These are phyloP conservation scores for Quercus suber DNA, from an alignment of 306 rosid genomes.

Conservation along the genomic window DNA sequence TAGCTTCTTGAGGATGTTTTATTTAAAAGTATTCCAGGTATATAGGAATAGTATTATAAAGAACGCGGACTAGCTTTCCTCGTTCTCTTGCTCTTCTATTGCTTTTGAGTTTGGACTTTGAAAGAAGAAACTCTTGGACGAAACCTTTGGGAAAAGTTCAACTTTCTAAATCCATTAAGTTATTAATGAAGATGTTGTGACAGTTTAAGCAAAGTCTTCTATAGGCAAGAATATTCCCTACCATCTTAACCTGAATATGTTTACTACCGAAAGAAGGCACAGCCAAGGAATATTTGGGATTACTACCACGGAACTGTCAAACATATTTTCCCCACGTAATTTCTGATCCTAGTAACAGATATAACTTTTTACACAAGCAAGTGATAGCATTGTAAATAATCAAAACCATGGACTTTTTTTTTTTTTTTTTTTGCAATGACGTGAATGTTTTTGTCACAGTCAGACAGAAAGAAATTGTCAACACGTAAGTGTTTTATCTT, in stretches of 20 bases:
- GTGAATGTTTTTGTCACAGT: neutral
- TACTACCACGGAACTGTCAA: neutral
- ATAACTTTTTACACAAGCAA: neutral
- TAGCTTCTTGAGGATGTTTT: constrained; percentile 52
- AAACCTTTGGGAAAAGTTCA: constrained; percentile 24
- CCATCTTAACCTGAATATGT: neutral
- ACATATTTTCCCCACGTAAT: neutral
- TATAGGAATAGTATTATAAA: constrained; percentile 32
- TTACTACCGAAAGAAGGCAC: constrained; percentile 3
- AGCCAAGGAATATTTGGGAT: neutral
- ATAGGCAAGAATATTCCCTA: constrained; percentile 25
- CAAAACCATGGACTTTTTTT: neutral
- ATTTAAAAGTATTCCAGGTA: constrained; percentile 24
- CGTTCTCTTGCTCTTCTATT: neutral
- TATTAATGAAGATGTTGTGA: constrained; percentile 28
- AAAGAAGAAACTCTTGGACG: constrained; percentile 35
- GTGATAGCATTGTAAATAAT: neutral
- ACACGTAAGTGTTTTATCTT: too few relatives aligned
- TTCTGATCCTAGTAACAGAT: neutral
- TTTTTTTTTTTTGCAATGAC: neutral
- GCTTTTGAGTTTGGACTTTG: constrained; percentile 18
- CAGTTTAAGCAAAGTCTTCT: constrained; percentile 25
- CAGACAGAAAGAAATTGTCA: neutral
- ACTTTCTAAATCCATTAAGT: constrained; percentile 16
- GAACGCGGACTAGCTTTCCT: constrained; percentile 20